Conservation (phyloP, 1,284 basidiomycete genomes). For the Lentinula novae-zelandiae region DNA sequence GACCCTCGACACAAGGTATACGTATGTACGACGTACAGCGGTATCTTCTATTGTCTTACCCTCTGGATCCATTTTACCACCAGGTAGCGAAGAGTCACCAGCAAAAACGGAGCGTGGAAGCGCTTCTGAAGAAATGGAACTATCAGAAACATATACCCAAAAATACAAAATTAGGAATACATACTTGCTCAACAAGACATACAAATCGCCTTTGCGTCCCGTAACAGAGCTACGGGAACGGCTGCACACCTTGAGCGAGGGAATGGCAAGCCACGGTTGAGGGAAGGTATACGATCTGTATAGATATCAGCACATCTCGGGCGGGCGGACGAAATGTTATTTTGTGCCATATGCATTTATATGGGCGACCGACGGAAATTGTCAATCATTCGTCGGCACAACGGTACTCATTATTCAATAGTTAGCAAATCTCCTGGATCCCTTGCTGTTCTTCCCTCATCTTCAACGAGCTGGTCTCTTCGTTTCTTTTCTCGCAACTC, state of each 20-base stretch:
- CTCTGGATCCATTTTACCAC: constrained; percentile 66
- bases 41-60: constrained; percentile 74
- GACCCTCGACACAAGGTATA: neutral
- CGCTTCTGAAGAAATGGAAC: constrained; percentile 47
- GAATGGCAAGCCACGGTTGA: constrained; percentile 28
- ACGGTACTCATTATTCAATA: no score
- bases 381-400: no score
- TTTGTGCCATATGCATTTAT: no score
- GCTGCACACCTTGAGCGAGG: constrained; percentile 63
- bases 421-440: no score
- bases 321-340: no score
- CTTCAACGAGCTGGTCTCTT: no score
- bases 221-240: constrained; percentile 80
- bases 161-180: constrained; percentile 17
- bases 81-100: no score
- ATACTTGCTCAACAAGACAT: constrained; percentile 75
- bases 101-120: constrained; percentile 70
- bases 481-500: no score
- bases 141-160: neutral
- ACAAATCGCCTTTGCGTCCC: constrained; percentile 75
- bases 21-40: constrained; percentile 51
- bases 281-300: constrained; percentile 14
- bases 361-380: no score
- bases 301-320: no score
- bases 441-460: no score